Percentiles rank a stretch among this genome's conserved stretches.
These are phyloP conservation scores for Ceratobasidium sp. DNA, from an alignment of 1,284 basidiomycete species.

Conservation along the genomic window DNA sequence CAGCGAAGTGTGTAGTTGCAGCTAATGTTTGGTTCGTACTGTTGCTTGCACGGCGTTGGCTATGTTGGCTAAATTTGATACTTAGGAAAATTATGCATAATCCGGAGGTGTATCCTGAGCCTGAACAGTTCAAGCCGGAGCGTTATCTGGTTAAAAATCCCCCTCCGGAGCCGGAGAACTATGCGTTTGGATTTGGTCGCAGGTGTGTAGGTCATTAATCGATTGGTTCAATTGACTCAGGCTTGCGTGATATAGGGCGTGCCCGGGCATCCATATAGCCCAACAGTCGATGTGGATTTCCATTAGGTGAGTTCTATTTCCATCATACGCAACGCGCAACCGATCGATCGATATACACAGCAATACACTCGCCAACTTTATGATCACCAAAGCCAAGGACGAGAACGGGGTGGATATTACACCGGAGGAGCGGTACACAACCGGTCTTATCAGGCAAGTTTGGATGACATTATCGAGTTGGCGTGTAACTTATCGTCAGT, in stretches of 20 bases:
- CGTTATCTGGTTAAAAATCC: constrained; percentile 2
- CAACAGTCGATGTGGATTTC: neutral
- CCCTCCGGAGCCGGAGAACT: neutral
- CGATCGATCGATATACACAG: too few relatives aligned
- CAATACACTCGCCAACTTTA: neutral
- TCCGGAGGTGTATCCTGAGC: constrained; percentile 10
- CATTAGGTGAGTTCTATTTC: neutral
- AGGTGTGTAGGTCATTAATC: neutral
- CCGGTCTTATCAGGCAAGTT: too few relatives aligned
- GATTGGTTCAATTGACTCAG: too few relatives aligned
- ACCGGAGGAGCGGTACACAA: constrained; percentile 1
- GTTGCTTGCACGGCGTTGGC: too few relatives aligned
- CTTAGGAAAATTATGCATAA: constrained; percentile 7
- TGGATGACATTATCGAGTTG: too few relatives aligned
- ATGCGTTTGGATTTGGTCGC: neutral
- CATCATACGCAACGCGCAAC: too few relatives aligned
- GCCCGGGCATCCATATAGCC: neutral
- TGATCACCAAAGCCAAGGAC: neutral
- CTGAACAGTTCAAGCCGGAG: constrained; percentile 7
- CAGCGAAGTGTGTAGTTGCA: neutral
- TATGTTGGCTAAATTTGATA: too few relatives aligned
- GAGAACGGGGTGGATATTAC: neutral
- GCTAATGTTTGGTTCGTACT: too few relatives aligned
- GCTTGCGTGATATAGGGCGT: too few relatives aligned
- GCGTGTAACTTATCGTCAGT: too few relatives aligned